Conservation (phyloP, 495 filamentous ascomycete genomes). For the Hypoxylon perforatum region DNA sequence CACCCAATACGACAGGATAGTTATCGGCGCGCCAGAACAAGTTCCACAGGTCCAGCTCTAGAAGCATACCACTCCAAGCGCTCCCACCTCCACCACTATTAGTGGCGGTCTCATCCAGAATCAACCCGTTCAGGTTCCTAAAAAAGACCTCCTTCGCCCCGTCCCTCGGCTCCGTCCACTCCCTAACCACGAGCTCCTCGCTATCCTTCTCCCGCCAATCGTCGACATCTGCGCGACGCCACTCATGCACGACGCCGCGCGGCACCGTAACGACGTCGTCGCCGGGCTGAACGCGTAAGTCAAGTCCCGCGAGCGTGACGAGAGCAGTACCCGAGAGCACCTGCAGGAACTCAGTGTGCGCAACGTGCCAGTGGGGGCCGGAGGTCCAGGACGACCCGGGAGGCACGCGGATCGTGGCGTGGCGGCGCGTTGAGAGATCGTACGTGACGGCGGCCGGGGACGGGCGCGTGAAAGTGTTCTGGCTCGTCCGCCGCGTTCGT, state of each 20-base stretch:
- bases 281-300: background rate
- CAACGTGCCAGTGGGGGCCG: constrained; percentile 49
- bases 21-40: constrained; percentile 42
- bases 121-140: constrained; percentile 49
- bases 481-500: constrained; percentile 9
- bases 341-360: constrained; percentile 49
- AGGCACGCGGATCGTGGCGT: constrained; percentile 46
- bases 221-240: constrained; percentile 25
- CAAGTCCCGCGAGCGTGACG: constrained; percentile 26
- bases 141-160: constrained; percentile 50
- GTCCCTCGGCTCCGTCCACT: constrained; percentile 48
- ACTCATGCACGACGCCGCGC: constrained; percentile 43
- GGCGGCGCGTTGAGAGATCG: constrained; percentile 39
- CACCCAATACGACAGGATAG: constrained; percentile 21
- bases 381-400: constrained; percentile 45
- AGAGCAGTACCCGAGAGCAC: constrained; percentile 42
- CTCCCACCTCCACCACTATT: background rate
- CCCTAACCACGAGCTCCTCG: constrained; percentile 46
- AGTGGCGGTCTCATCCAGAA: constrained; percentile 24
- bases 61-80: background rate
- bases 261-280: constrained; percentile 31
- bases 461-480: constrained; percentile 39
- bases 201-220: constrained; percentile 1
- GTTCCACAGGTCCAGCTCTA: constrained; percentile 32
- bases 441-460: constrained; percentile 47